Evolutionary conservation across 2,329 filamentous ascomycete genomes (phyloP).

Genomic region (Trichoderma afroharzianum): DNA sequence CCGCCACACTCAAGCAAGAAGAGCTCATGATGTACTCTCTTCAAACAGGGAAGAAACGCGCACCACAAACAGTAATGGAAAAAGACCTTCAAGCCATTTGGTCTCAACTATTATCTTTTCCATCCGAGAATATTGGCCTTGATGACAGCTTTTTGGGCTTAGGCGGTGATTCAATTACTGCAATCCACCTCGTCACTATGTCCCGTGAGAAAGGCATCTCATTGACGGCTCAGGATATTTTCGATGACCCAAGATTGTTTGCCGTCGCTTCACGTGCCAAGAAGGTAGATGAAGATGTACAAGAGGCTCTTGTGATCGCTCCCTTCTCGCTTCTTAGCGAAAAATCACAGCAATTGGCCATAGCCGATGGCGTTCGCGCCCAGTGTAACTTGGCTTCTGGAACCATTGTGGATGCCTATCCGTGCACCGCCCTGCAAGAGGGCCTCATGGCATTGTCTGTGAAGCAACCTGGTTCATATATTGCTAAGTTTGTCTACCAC

Average conservation of each 20-base stretch:
- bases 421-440: constrained; percentile 38
- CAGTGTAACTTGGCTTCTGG: background rate
- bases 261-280: constrained; percentile 1
- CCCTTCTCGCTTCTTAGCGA: constrained; percentile 5
- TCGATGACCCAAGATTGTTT: constrained; percentile 11
- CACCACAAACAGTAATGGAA: background rate
- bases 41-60: background rate
- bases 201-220: constrained; percentile 12
- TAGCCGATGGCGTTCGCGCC: background rate
- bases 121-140: constrained; percentile 15
- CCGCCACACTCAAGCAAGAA: background rate
- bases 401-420: constrained; percentile 34
- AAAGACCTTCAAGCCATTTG: constrained; percentile 18
- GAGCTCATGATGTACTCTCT: constrained; percentile 9
- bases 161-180: constrained; percentile 36
- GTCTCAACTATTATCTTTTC: constrained; percentile 18
- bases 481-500: constrained; percentile 28
- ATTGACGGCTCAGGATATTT: constrained; percentile 17
- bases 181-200: constrained; percentile 14
- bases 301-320: background rate
- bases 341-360: background rate
- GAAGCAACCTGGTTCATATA: constrained; percentile 33
- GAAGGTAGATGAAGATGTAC: background rate
- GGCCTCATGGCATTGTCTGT: constrained; percentile 36
- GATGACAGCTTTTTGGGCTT: constrained; percentile 20